Conservation (phyloP, 129 eudicot genomes). For the Helianthus tuberosus region DNA sequence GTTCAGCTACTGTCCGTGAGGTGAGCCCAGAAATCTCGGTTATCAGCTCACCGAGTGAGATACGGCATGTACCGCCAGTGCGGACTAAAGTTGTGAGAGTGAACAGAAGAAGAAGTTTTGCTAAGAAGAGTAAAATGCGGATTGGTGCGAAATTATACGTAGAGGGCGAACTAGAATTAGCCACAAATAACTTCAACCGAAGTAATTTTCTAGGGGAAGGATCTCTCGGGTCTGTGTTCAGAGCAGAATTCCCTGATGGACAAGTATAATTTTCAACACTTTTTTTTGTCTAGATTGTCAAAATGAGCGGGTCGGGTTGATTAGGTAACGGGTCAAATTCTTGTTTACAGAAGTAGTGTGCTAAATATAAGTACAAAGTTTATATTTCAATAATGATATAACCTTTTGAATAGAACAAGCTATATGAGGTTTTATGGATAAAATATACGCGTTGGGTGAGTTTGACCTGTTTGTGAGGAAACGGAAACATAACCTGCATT, state of each 20-base stretch:
- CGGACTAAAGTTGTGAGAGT: constrained; percentile 53
- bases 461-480: background rate
- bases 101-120: constrained; percentile 63
- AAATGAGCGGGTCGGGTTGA: background rate
- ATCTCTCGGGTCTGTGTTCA: constrained; percentile 84
- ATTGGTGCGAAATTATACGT: constrained; percentile 65
- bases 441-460: background rate
- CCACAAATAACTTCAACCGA: constrained; percentile 70
- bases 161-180: constrained; percentile 66
- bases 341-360: background rate
- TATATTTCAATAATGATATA: background rate
- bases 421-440: constrained; percentile 1
- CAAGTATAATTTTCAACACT: constrained; percentile 42
- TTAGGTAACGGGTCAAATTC: constrained; percentile 2
- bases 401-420: background rate
- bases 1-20: constrained; percentile 41
- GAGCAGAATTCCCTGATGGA: constrained; percentile 89
- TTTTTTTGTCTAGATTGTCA: constrained; percentile 8
- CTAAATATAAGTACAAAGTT: background rate
- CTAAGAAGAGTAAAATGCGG: constrained; percentile 53
- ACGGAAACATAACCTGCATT: background rate
- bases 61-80: constrained; percentile 50
- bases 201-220: constrained; percentile 86
- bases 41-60: constrained; percentile 55
- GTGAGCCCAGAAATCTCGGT: constrained; percentile 48